Evolutionary conservation across 2,329 filamentous ascomycete genomes (phyloP).

Genomic region (Talaromyces sp.): DNA sequence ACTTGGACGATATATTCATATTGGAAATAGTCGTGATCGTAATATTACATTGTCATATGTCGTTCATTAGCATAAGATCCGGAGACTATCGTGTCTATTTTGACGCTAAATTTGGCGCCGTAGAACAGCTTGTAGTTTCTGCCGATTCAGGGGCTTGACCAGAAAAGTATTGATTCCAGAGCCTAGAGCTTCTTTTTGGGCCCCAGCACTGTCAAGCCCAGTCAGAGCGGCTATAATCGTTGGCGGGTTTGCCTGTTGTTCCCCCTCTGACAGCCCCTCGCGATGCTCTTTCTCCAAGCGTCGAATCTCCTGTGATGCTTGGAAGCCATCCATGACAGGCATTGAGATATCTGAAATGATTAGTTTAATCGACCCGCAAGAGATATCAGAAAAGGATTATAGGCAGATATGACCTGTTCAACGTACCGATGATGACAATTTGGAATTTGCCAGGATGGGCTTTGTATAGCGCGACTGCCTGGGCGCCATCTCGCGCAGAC

Average conservation of each 20-base stretch:
- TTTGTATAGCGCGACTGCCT: constrained; percentile 34
- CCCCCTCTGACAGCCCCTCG: constrained; percentile 1
- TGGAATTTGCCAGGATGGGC: constrained; percentile 7
- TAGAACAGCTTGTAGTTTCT: constrained; percentile 8
- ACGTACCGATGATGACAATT: constrained; percentile 20
- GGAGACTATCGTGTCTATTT: too few species aligned
- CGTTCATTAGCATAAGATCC: too few species aligned
- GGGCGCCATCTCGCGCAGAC: constrained; percentile 37
- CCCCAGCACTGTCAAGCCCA: constrained; percentile 32
- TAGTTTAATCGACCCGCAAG: background rate
- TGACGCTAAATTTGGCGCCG: background rate
- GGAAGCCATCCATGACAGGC: constrained; percentile 41
- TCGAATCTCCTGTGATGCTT: constrained; percentile 34
- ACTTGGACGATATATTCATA: too few species aligned
- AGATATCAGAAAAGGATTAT: background rate
- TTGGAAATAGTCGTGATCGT: too few species aligned
- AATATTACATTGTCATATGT: too few species aligned
- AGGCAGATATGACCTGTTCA: too few species aligned
- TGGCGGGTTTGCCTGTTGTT: background rate
- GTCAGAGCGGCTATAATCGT: constrained; percentile 34
- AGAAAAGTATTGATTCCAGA: constrained; percentile 39
- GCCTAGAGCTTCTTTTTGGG: constrained; percentile 34
- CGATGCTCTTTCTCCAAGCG: constrained; percentile 24
- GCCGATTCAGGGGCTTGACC: constrained; percentile 32
- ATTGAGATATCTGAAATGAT: constrained; percentile 37